These are phyloP conservation scores for Phytophthora sp. DNA, from an alignment of 352 stramenopile species.

Conservation along the genomic window DNA sequence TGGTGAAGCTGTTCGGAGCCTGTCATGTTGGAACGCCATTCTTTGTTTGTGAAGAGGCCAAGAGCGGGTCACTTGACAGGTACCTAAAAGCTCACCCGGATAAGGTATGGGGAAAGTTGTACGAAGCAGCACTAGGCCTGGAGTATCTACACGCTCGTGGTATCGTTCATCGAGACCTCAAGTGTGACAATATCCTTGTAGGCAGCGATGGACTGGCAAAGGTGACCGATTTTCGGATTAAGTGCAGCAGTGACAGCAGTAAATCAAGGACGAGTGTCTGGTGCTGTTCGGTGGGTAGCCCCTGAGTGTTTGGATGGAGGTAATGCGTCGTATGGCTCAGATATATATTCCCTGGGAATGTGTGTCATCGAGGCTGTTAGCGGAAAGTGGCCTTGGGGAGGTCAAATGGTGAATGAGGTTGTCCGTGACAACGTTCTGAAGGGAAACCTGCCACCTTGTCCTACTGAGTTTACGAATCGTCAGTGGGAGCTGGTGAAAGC, in stretches of 20 bases:
- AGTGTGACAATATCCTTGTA: slow-evolving; percentile 85
- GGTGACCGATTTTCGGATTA: slow-evolving; percentile 46
- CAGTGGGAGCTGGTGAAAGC: background rate
- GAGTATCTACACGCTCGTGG: slow-evolving; percentile 55
- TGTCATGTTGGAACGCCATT: slow-evolving; percentile 34
- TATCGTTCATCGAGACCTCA: slow-evolving; percentile 85
- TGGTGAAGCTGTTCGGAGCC: slow-evolving; percentile 40
- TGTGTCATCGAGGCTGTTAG: slow-evolving; percentile 14
- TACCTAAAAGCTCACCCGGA: slow-evolving; percentile 15
- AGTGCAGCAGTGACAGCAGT: slow-evolving; percentile 8
- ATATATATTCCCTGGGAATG: slow-evolving; percentile 19
- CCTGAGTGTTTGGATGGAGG: slow-evolving; percentile 1
- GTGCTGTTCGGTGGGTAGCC: slow-evolving; percentile 5
- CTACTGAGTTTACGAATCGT: background rate
- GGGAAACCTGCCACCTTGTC: background rate
- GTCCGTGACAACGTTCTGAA: background rate
- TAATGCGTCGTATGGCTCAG: background rate
- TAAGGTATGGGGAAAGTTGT: slow-evolving; percentile 31
- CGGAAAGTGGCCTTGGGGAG: background rate
- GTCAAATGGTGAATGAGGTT: background rate
- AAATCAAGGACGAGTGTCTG: background rate
- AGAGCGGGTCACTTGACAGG: slow-evolving; percentile 22
- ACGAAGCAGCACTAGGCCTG: slow-evolving; percentile 50
- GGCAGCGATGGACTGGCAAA: slow-evolving; percentile 43
- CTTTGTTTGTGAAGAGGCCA: slow-evolving; percentile 37